Evolutionary conservation across 192 early-diverging fungal genomes (phyloP), one percentile per base, ranked within the genome.

Genomic region (Rhizoclosmatium globosum): DNA sequence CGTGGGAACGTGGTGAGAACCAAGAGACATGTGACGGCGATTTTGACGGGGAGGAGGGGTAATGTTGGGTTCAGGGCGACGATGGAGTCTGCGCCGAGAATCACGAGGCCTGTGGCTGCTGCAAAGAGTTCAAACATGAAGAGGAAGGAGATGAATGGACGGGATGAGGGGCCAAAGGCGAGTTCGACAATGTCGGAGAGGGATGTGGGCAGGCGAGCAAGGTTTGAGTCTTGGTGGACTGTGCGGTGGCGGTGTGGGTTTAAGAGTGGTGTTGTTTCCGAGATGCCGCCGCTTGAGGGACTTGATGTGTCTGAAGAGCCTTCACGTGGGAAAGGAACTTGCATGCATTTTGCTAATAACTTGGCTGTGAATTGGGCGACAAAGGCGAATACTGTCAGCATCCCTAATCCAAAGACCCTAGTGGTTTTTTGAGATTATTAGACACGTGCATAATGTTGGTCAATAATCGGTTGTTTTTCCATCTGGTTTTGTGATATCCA

Each of bases 321-420:
- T 44, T 42, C n/a, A 7, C 7, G 17, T 7, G 74, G 77, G 38
- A 76, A 68, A 13, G 64, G 68, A 21, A 82, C 78, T 19, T 79
- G 65, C 80, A 87, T 82, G 79, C 91, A 92, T 78, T 87, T 83
- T 2, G 81, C 88, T 0, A 93, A 74, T 50, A 92, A 47, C 82
- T 88, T 91, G 39, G 91, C 92, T 1, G 92, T 92, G 44, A 87
- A 87, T 57, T 68, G 61, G n/a, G 79, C 76, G 41, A 82, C 50
- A 46, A 84, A 41, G 1, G 78, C 72, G 64, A 82, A 88, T 11
- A 79, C 31, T 4, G 81, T n/a, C 15, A 88, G 67, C 59, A 93
- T 70, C 11, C 61, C 38, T 15, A 91, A 43, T 41, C 92, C 92
- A 53, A 88, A 57, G 3, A 82, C 75, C 79, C 74, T 76, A 2